Percentiles rank a stretch among this genome's conserved stretches.
phyloP scores from a whole-genome alignment of 768 basidiomycete genomes.

The Coprinopsis sp. region DNA sequence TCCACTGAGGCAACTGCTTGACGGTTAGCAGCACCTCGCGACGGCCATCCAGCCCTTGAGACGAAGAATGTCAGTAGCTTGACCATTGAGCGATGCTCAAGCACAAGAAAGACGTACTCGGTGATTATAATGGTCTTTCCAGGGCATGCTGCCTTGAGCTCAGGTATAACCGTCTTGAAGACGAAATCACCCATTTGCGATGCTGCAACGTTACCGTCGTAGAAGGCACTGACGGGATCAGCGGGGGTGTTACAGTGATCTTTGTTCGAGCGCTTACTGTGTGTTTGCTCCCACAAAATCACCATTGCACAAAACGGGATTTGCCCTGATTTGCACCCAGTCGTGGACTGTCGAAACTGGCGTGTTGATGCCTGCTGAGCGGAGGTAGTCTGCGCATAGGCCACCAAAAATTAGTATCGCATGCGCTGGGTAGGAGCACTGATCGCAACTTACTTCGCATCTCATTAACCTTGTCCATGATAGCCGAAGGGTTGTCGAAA shows the following conservation, averaged over 20 bases:
- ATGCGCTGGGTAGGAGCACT: too few relatives aligned
- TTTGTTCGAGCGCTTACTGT: slow-evolving; percentile 31
- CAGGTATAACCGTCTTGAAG: slow-evolving; percentile 34
- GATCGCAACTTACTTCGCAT: slow-evolving; percentile 30
- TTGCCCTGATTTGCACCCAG: slow-evolving; percentile 31
- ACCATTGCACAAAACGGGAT: slow-evolving; percentile 27
- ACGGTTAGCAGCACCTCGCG: slow-evolving; percentile 27
- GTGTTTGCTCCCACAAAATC: slow-evolving; percentile 39
- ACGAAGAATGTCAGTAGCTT: too few relatives aligned
- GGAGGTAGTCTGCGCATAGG: background rate
- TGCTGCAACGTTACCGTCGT: slow-evolving; percentile 26
- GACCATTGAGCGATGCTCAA: background rate
- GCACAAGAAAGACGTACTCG: slow-evolving; percentile 21
- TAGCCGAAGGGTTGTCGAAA: slow-evolving; percentile 25
- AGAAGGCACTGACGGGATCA: slow-evolving; percentile 26
- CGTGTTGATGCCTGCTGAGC: background rate
- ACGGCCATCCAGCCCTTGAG: slow-evolving; percentile 38
- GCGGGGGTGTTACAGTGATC: background rate
- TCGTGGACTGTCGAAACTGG: slow-evolving; percentile 34
- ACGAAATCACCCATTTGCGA: slow-evolving; percentile 34
- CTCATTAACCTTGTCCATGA: slow-evolving; percentile 32
- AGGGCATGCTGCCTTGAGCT: slow-evolving; percentile 30
- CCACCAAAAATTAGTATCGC: too few relatives aligned
- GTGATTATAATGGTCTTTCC: slow-evolving; percentile 34
- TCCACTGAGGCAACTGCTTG: slow-evolving; percentile 26